Percentiles rank a stretch among this genome's conserved stretches.
Conservation (phyloP, 2,329 filamentous ascomycete genomes). For the Cyanodermella asteris region DNA sequence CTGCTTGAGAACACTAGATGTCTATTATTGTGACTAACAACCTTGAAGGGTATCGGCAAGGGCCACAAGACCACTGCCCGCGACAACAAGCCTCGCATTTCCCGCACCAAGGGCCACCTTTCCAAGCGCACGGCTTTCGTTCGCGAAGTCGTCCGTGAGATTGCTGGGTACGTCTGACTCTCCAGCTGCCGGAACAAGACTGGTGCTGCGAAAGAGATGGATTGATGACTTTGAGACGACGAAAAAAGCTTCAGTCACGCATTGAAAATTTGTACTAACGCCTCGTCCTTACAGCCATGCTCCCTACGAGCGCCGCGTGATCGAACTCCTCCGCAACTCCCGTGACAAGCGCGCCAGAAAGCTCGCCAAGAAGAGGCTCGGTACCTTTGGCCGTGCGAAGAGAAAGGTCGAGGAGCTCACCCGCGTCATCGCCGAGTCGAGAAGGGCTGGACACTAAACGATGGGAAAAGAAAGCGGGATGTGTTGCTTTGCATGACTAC, state of each 20-base stretch:
- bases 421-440: conserved; percentile 91
- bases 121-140: conserved; percentile 96
- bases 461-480: not conserved
- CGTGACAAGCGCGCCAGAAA: conserved; percentile 98
- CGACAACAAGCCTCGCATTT: conserved; percentile 56
- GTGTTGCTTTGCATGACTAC: not conserved
- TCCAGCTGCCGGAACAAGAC: not conserved
- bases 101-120: conserved; percentile 79
- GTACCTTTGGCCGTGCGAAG: conserved; percentile 97
- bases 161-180: conserved; percentile 52
- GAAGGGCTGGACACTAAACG: conserved; percentile 50
- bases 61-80: conserved; percentile 60
- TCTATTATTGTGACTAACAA: no score
- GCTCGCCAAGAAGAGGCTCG: conserved; percentile 99
- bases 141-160: conserved; percentile 93
- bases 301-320: conserved; percentile 94
- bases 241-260: not conserved
- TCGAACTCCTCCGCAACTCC: conserved; percentile 96
- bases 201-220: not conserved
- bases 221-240: not conserved
- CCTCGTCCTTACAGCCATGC: conserved; percentile 52
- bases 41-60: not conserved
- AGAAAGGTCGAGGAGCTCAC: conserved; percentile 98
- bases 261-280: not conserved
- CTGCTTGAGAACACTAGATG: no score